Conservation (phyloP, 1,284 basidiomycete genomes). For the Phylloboletellus chloephorus region DNA sequence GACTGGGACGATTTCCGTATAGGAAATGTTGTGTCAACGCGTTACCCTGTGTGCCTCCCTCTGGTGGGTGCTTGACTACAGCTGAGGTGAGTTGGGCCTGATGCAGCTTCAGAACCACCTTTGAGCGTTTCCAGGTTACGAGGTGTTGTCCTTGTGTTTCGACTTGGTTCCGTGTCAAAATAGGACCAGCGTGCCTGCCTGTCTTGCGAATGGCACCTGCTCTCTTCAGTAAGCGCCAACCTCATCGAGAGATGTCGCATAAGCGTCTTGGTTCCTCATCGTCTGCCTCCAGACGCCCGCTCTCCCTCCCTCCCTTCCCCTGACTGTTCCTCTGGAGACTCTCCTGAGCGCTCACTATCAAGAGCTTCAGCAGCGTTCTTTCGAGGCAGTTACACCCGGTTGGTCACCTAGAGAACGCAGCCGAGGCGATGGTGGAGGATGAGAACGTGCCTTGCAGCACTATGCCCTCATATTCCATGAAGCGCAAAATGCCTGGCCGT, state of each 20-base stretch:
- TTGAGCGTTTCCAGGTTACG: slow-evolving; percentile 18
- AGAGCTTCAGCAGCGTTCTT: slow-evolving; percentile 7
- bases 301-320: slow-evolving; percentile 18
- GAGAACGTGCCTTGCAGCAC: slow-evolving; percentile 1
- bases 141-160: background rate
- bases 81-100: slow-evolving; percentile 6
- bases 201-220: slow-evolving; percentile 4
- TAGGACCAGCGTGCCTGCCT: background rate
- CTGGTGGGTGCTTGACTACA: background rate
- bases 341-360: background rate
- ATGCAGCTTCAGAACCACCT: slow-evolving; percentile 9
- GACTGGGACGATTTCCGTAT: slow-evolving; percentile 2
- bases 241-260: slow-evolving; percentile 12
- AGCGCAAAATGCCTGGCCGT: background rate
- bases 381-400: background rate
- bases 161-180: slow-evolving; percentile 2
- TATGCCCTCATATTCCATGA: background rate
- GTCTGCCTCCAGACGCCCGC: slow-evolving; percentile 1
- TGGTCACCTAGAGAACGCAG: slow-evolving; percentile 2
- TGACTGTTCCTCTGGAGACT: slow-evolving; percentile 6
- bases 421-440: slow-evolving; percentile 2
- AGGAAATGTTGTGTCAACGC: slow-evolving; percentile 6
- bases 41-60: too few species aligned
- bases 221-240: background rate
- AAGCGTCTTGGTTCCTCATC: slow-evolving; percentile 7